phyloP scores from a whole-genome alignment of 106 monocot genomes.

The Narthecium ossifragum region DNA sequence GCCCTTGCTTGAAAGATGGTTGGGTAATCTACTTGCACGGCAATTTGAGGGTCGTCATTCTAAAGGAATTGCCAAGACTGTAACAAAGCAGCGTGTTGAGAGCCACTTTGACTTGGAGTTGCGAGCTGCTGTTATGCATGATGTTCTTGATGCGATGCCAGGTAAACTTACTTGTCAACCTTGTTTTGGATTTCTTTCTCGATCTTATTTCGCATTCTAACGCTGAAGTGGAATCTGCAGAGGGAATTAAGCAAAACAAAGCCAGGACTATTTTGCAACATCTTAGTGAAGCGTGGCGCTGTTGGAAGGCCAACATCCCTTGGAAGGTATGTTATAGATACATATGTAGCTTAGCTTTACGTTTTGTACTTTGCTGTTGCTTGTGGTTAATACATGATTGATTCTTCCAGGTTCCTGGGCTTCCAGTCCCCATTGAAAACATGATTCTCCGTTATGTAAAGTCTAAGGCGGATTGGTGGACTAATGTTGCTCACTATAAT shows the following conservation, averaged over 20 bases:
- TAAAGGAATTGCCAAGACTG: conserved; percentile 98
- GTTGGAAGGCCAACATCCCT: conserved; percentile 99
- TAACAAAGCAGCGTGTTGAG: conserved; percentile 97
- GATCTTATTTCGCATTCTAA: too few species aligned
- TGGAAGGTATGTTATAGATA: too few species aligned
- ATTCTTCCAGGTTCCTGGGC: conserved; percentile 78
- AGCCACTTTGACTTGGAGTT: conserved; percentile 99
- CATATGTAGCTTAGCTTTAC: too few species aligned
- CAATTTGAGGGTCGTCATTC: conserved; percentile 99
- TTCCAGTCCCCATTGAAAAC: conserved; percentile 98
- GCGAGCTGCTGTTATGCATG: conserved; percentile 99
- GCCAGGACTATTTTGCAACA: conserved; percentile 98
- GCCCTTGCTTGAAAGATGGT: conserved; percentile 92
- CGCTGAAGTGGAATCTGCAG: too few species aligned
- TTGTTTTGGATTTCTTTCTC: conserved; percentile 3
- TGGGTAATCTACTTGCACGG: conserved; percentile 91
- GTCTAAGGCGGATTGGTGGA: conserved; percentile 99
- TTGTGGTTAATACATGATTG: too few species aligned
- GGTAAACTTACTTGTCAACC: conserved; percentile 24
- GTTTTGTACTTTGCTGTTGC: too few species aligned
- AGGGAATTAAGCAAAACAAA: conserved; percentile 99
- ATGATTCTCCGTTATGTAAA: conserved; percentile 99
- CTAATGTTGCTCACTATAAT: conserved; percentile 99
- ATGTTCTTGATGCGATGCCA: conserved; percentile 99
- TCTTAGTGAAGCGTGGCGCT: conserved; percentile 99